Conservation (phyloP, 2,329 filamentous ascomycete genomes). For the Penicillium sp. region DNA sequence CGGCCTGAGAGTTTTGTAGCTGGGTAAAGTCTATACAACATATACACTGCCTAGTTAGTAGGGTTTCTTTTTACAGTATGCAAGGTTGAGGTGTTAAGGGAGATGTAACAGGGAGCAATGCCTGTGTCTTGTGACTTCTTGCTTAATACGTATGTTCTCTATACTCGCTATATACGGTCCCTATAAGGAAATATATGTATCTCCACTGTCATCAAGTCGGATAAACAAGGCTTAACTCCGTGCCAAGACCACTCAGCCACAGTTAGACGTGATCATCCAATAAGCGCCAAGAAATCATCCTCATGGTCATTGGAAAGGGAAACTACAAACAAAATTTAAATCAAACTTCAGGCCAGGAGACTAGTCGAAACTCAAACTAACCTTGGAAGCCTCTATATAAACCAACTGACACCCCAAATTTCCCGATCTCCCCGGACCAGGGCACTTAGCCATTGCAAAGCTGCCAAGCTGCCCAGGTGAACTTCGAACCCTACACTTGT, state of each 20-base stretch:
- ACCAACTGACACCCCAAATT: not conserved
- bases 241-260: conserved; percentile 8
- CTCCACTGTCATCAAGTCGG: not conserved
- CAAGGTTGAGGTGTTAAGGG: not conserved
- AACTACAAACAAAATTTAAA: not conserved
- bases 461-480: not conserved
- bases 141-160: no score
- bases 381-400: not conserved
- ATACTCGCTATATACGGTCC: no score
- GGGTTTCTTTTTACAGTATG: no score
- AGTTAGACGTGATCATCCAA: not conserved
- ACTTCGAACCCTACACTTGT: not conserved
- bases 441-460: not conserved
- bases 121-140: no score
- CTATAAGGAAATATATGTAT: not conserved
- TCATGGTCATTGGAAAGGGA: not conserved
- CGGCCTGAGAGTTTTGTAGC: not conserved
- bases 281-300: conserved; percentile 7
- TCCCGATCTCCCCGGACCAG: no score
- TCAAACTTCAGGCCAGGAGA: not conserved
- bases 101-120: not conserved
- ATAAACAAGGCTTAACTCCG: conserved; percentile 1
- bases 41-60: no score
- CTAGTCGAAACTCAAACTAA: not conserved
- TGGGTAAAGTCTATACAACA: not conserved